phyloP scores from a whole-genome alignment of 1,139 yeast genomes.

The Debaryomycetaceae sp. region DNA sequence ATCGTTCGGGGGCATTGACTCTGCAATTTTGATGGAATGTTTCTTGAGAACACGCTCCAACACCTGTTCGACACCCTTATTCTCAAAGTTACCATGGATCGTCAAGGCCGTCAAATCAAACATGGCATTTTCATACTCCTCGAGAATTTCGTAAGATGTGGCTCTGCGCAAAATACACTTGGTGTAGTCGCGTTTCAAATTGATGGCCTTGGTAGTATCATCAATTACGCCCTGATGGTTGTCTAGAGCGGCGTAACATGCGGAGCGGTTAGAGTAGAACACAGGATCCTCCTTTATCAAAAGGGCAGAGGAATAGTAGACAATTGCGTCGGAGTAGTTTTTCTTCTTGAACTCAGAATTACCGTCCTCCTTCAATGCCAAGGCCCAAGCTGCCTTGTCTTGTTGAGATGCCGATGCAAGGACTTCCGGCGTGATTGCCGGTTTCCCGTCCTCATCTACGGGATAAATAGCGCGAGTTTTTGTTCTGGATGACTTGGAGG shows the following conservation, averaged over 20 bases:
- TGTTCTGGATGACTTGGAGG: background rate
- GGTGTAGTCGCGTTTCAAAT: slow-evolving; percentile 77
- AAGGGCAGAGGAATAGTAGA: slow-evolving; percentile 69
- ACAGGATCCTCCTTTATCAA: slow-evolving; percentile 71
- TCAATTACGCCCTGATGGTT: slow-evolving; percentile 75
- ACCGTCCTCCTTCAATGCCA: slow-evolving; percentile 81
- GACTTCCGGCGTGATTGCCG: slow-evolving; percentile 38
- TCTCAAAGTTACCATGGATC: slow-evolving; percentile 66
- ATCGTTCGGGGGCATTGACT: slow-evolving; percentile 39
- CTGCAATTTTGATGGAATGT: slow-evolving; percentile 60
- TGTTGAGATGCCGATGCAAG: slow-evolving; percentile 37
- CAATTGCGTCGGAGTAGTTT: slow-evolving; percentile 62
- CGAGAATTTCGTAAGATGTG: slow-evolving; percentile 76
- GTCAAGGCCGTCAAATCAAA: slow-evolving; percentile 84
- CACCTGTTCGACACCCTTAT: slow-evolving; percentile 65
- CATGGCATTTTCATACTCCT: slow-evolving; percentile 73
- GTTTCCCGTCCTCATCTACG: slow-evolving; percentile 42
- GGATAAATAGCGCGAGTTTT: slow-evolving; percentile 24
- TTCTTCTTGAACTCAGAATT: slow-evolving; percentile 66
- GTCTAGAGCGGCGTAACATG: slow-evolving; percentile 79
- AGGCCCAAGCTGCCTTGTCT: slow-evolving; percentile 60
- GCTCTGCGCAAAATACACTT: slow-evolving; percentile 68
- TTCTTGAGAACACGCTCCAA: slow-evolving; percentile 81
- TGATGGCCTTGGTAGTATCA: slow-evolving; percentile 79
- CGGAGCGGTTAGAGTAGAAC: slow-evolving; percentile 88